Evolutionary conservation across 192 early-diverging fungal species (phyloP).

Genomic region (Backusella parvicylindrica): DNA sequence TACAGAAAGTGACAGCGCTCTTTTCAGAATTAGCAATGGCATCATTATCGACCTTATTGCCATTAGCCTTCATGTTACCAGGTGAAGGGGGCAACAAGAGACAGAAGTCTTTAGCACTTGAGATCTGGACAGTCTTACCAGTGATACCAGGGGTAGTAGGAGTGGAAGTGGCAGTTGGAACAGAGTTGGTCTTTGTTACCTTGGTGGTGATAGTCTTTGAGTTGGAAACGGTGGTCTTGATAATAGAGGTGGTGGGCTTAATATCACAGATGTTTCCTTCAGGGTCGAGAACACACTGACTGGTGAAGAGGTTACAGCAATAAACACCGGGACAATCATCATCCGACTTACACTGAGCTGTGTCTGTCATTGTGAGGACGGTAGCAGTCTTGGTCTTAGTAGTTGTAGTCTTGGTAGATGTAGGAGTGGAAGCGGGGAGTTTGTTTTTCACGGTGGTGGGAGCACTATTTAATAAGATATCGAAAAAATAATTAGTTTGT

Average conservation of each 20-base stretch:
- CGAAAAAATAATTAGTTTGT: neutral
- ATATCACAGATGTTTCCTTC: conserved; percentile 23
- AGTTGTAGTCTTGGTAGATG: neutral
- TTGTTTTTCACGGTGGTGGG: conserved; percentile 1
- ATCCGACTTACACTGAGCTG: conserved; percentile 11
- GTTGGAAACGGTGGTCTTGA: neutral
- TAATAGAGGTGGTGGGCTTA: conserved; percentile 5
- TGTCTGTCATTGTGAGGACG: conserved; percentile 2
- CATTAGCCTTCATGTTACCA: conserved; percentile 27
- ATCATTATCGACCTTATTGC: conserved; percentile 15
- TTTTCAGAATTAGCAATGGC: conserved; percentile 45
- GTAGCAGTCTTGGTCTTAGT: conserved; percentile 6
- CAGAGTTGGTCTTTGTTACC: neutral
- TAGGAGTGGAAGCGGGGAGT: neutral
- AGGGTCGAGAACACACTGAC: conserved; percentile 22
- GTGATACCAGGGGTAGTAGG: conserved; percentile 2
- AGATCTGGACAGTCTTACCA: conserved; percentile 22
- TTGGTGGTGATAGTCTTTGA: conserved; percentile 5
- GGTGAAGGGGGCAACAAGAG: conserved; percentile 35
- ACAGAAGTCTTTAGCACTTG: conserved; percentile 21
- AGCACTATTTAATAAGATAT: neutral
- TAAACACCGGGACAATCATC: conserved; percentile 20
- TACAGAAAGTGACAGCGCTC: conserved; percentile 46
- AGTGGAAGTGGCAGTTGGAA: neutral
- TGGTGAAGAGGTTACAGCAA: conserved; percentile 26